Evolutionary conservation across 176 grass and related monocot species (phyloP), one percentile per base, ranked within the genome.

Genomic region (Aegilops longissima): DNA sequence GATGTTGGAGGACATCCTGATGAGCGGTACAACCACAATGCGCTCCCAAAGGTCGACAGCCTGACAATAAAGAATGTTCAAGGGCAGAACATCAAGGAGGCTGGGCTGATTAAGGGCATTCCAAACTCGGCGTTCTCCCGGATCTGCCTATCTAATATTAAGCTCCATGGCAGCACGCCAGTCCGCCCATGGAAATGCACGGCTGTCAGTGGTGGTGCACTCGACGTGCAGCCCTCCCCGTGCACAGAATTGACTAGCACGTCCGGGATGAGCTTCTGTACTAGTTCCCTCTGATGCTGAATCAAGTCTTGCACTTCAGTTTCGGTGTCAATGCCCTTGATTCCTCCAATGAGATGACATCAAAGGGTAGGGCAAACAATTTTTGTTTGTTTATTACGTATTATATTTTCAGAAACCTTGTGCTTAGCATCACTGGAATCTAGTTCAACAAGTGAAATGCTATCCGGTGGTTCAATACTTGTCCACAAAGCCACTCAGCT

Each of bases 91-190:
- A 89, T 98, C 80, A 89, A 66, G 70, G 91, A 98, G 86, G 91
- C 97, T 25, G 94, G 94, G 13, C 61, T 81, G 66, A 92, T 98
- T 64, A 91, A 91, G 76, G 96, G 96, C 52, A 98, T 98, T n/a
- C 80, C 86, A 1, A 52, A 86, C 51, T 92, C 88, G 2, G 88
- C 90, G 0, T 98, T 98, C 87, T 96, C 88, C 42, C 66, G 84
- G 25, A 92, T 98, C 83, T 98, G 92, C 39, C 82, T 98, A 11
- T 92, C 80, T 0, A 96, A 98, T 33, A 85, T 98, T 18, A 98
- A 86, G 71, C 66, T 98, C 21, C 66, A 65, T 44, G 79, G 86
- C 3, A 72, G 18, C 0, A 2, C 27, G 5, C 18, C 86, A 4
- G 76, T 78, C 44, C 74, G 51, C 18, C 79, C 93, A 30, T 98